Base-by-base conservation (phyloP, 345 rosid genomes). In the Brassica carinata region DNA sequence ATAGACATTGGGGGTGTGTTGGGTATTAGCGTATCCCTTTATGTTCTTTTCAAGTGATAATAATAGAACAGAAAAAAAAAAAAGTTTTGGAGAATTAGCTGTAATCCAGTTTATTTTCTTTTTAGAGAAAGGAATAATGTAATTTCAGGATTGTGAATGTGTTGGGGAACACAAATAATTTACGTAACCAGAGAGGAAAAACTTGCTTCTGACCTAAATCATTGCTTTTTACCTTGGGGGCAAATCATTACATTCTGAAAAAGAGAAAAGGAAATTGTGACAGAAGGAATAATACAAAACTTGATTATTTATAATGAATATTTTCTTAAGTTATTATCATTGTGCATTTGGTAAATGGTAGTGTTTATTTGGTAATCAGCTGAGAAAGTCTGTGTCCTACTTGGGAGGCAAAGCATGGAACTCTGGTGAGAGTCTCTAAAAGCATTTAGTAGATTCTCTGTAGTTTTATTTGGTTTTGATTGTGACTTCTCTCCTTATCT, bases 361-460 rank as follows among this genome's bases (percentile, higher is more conserved):
- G 61, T 74, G 79, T 69, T 45, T 69, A 74, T 80, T 69, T 74
- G 75, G 79, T 80, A 74, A 74, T 69, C 61, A 80, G 71, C 75
- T 74, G 66, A 74, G 61, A 80, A 80, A 79, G 74, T 68, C 75
- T 78, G 79, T 74, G 79, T 80, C 79, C 83, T 80, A 74, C 27
- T 74, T 64, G 73, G 83, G 83, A 80, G 79, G 75, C 83, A 80
- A 80, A 51, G 66, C 83, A 74, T 80, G 79, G 64, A 80, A 63
- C 69, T 80, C 79, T 69, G 79, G 83, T 61, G 53, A 72, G 75
- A 72, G 71, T 69, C 71, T 69, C 79, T 74, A 48, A 80, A 74
- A 74, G 78, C 78, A 74, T 40, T 14, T 14, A 51, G 72, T 62
- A 69, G 71, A 74, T 74, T 74, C 75, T 67, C 57, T 67, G 61